Base-by-base conservation (phyloP, 2,329 filamentous ascomycete genomes). In the Neonectria coccinea region DNA sequence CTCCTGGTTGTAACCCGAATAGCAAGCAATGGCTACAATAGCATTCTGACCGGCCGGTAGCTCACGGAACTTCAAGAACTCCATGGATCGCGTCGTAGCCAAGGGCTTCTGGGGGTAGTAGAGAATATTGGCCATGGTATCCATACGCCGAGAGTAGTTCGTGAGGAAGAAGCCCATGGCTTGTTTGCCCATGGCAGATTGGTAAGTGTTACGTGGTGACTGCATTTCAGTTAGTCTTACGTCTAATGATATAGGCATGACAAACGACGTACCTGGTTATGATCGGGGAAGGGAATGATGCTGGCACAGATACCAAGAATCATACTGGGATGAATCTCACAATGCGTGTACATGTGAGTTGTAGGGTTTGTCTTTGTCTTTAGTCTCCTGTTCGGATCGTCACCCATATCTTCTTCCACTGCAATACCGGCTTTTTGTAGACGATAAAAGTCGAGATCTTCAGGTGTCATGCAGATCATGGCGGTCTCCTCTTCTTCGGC, bases 131-230 rank as follows among this genome's bases (percentile, higher is more conserved):
- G 95, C 92, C 96, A 99, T 99, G 5, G 96, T 99, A 77, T 99
- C 96, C 95, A 99, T 98, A 68, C 96, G 94, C 67, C 95, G 90
- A 44, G 93, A 91, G 79, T 97, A 99, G 78, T 99, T 99, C 12
- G 97, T 99, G 61, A 99, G 86, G 83, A 97, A 97, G 74, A 98
- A 94, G 77, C 97, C 96, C 97, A 99, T 99, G 67, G 96, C 96
- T 87, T 99, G 96, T 82, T 99, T 99, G 84, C 97, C 96, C 96
- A 99, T 99, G 77, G 96, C 96, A 74, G 95, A 97, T 82, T 98
- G 95, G 80, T 97, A 99, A 4, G 95, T 98, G 78, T 99, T 99
- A 91, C 96, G 92, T 70, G 96, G 96, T 67, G 95, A 98, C 88
- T 97, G 76, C 52, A 18, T n/a, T 29, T 9, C 20, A 27, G 54